Conservation (phyloP, 73 alveolate genomes). For the Halteria grandinella region DNA sequence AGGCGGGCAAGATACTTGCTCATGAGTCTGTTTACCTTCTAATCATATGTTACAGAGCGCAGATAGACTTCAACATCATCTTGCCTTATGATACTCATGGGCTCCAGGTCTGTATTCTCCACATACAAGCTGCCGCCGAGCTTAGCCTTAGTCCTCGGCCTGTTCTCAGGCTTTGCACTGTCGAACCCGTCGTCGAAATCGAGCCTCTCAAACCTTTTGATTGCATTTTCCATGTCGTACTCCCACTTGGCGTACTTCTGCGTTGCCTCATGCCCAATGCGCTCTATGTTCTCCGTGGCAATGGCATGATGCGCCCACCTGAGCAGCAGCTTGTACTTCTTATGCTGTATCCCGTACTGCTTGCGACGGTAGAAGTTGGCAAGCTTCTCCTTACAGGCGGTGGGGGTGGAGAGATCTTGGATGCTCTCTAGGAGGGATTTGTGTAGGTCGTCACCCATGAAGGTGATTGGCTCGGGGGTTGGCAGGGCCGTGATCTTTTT, state of each 20-base stretch:
- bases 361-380: constrained; percentile 58
- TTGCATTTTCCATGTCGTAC: constrained; percentile 58
- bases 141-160: constrained; percentile 70
- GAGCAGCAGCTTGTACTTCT: constrained; percentile 63
- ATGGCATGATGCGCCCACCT: constrained; percentile 67
- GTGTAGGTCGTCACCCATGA: constrained; percentile 62
- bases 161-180: constrained; percentile 12
- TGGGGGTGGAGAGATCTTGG: constrained; percentile 48
- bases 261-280: constrained; percentile 56
- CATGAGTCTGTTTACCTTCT: constrained; percentile 23
- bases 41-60: constrained; percentile 39
- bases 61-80: constrained; percentile 71
- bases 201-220: constrained; percentile 56
- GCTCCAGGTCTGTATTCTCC: constrained; percentile 51
- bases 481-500: constrained; percentile 47
- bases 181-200: constrained; percentile 65
- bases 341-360: constrained; percentile 59
- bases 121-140: constrained; percentile 72
- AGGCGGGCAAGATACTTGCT: constrained; percentile 38
- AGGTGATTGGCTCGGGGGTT: constrained; percentile 55
- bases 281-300: constrained; percentile 52
- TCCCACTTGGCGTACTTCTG: constrained; percentile 44
- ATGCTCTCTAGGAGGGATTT: constrained; percentile 40
- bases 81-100: constrained; percentile 48
- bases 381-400: constrained; percentile 8